Conservation (phyloP, 441 rosid genomes). For the Gossypium laxum region DNA sequence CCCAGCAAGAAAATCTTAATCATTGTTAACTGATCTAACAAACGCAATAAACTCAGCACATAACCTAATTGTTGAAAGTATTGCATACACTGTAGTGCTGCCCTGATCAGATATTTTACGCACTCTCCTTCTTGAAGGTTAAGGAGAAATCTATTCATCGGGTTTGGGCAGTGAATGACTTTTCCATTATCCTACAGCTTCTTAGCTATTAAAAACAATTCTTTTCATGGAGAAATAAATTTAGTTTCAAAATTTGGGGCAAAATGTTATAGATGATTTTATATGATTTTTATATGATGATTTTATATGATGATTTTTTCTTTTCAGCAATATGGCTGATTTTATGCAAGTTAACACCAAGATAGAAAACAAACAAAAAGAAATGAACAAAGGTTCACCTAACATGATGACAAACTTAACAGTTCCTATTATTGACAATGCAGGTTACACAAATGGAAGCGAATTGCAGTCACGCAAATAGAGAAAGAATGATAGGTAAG, state of each 20-base stretch:
- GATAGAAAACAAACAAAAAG: background rate
- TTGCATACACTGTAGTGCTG: background rate
- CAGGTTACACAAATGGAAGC: background rate
- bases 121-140: background rate
- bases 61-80: background rate
- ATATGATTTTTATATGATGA: too few relatives aligned
- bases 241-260: background rate
- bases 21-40: background rate
- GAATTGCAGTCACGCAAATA: background rate
- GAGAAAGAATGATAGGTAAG: background rate
- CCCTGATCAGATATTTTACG: background rate
- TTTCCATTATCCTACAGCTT: background rate
- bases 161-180: background rate
- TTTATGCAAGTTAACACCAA: background rate
- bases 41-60: background rate
- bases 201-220: background rate
- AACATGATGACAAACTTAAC: background rate
- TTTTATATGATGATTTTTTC: background rate
- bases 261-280: background rate
- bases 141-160: background rate
- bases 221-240: background rate
- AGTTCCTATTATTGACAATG: background rate
- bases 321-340: background rate
- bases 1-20: background rate
- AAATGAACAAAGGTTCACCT: conserved; percentile 1